Conservation (phyloP, 495 filamentous ascomycete genomes). For the Tuber melanosporum region DNA sequence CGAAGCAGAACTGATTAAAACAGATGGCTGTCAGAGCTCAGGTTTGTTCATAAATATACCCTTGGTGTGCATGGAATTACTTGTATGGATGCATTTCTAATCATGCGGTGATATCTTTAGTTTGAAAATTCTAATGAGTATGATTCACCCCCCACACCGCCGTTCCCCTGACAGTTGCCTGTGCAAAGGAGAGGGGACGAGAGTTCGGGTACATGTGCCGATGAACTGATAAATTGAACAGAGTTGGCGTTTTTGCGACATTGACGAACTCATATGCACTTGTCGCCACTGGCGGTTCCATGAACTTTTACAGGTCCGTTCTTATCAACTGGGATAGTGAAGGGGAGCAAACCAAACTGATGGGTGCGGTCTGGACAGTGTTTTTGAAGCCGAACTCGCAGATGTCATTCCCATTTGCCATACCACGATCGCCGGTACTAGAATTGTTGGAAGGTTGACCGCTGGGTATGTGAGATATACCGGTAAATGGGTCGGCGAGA, state of each 20-base stretch:
- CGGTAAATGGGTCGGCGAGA: neutral
- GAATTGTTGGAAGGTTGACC: slow-evolving; percentile 91
- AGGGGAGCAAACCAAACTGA: slow-evolving; percentile 10
- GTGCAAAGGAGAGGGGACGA: neutral
- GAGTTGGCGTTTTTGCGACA: slow-evolving; percentile 92
- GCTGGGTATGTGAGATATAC: slow-evolving; percentile 61
- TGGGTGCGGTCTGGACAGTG: slow-evolving; percentile 37
- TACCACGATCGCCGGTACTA: slow-evolving; percentile 91
- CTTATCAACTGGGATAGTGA: neutral
- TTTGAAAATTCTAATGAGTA: slow-evolving; percentile 99
- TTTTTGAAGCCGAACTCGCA: slow-evolving; percentile 95
- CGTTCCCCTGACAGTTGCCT: slow-evolving; percentile 12
- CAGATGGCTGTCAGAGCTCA: slow-evolving; percentile 41
- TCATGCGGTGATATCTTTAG: slow-evolving; percentile 42
- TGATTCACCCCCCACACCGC: slow-evolving; percentile 44
- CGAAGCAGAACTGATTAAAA: slow-evolving; percentile 18
- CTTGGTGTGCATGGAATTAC: neutral
- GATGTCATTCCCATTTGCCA: slow-evolving; percentile 97
- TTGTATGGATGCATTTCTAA: slow-evolving; percentile 11
- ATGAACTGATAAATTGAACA: slow-evolving; percentile 44
- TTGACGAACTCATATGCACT: slow-evolving; percentile 94
- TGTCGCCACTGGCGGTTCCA: slow-evolving; percentile 85
- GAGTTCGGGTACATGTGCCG: neutral
- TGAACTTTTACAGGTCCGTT: slow-evolving; percentile 87
- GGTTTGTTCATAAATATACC: slow-evolving; percentile 17